Conservation (phyloP, 2,329 filamentous ascomycete species). For the Laburnicola sp. region DNA sequence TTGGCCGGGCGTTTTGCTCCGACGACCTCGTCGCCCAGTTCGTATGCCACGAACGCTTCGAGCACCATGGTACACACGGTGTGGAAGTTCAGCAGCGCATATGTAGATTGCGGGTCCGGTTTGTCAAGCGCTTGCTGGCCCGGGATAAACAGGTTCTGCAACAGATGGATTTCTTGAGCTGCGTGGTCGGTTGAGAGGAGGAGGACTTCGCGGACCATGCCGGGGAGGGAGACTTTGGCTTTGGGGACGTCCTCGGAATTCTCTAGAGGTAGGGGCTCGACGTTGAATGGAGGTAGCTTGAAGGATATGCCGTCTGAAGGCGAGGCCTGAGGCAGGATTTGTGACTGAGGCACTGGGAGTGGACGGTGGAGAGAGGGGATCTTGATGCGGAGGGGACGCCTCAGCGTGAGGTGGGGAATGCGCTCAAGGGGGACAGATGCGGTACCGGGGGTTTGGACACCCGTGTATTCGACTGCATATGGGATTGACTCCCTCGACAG, state of each 20-base stretch:
- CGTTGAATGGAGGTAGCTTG: neutral
- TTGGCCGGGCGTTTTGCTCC: neutral
- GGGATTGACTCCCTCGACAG: too few relatives aligned
- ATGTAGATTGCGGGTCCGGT: slow-evolving; percentile 25
- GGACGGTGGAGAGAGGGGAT: neutral
- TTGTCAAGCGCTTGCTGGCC: slow-evolving; percentile 19
- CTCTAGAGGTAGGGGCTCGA: neutral
- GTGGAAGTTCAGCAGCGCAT: slow-evolving; percentile 40
- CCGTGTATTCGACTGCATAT: too few relatives aligned
- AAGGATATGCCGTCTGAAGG: neutral
- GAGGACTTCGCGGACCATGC: slow-evolving; percentile 42
- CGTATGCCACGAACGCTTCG: slow-evolving; percentile 29
- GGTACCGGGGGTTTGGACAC: too few relatives aligned
- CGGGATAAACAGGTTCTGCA: slow-evolving; percentile 36
- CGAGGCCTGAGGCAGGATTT: neutral
- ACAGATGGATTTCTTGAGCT: slow-evolving; percentile 28
- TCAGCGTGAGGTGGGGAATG: neutral
- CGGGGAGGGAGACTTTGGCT: slow-evolving; percentile 25
- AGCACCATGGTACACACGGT: slow-evolving; percentile 38
- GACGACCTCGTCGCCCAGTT: slow-evolving; percentile 27
- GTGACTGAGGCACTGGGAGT: neutral
- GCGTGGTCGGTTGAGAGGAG: slow-evolving; percentile 30
- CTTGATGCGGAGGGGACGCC: neutral
- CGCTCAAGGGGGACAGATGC: too few relatives aligned
- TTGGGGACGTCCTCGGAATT: neutral